Evolutionary conservation across 2,329 filamentous ascomycete genomes (phyloP).

Genomic region (Parascedosporium putredinis): DNA sequence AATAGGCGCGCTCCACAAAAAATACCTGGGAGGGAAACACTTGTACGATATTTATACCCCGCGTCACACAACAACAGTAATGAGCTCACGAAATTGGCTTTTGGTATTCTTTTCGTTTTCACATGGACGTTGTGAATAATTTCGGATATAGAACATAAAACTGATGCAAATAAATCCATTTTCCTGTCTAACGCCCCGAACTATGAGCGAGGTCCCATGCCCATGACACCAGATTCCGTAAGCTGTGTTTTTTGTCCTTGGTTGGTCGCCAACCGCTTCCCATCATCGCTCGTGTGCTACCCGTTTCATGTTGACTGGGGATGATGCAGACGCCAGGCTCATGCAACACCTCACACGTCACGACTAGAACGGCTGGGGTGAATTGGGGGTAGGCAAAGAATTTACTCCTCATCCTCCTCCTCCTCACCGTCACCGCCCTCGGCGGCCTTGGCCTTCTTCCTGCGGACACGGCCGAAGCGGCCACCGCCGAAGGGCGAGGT

Average conservation of each 20-base stretch:
- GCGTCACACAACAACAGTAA: neutral
- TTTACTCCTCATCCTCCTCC: conserved; percentile 71
- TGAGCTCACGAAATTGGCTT: neutral
- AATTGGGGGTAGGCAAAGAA: conserved; percentile 18
- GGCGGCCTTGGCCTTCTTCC: conserved; percentile 98
- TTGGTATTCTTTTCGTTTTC: neutral
- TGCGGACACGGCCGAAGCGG: conserved; percentile 91
- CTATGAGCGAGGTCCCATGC: conserved; percentile 6
- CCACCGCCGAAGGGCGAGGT: conserved; percentile 97
- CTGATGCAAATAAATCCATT: conserved; percentile 7
- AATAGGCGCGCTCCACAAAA: conserved; percentile 15
- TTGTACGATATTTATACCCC: neutral
- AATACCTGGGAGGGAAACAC: neutral
- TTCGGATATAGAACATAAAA: conserved; percentile 2
- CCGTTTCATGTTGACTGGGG: no score
- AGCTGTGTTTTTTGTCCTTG: neutral
- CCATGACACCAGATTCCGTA: conserved; percentile 7
- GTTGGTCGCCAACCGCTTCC: neutral
- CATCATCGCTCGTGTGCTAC: no score
- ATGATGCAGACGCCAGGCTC: no score
- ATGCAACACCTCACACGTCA: neutral
- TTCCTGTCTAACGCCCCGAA: conserved; percentile 9
- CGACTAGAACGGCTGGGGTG: no score
- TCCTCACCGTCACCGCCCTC: conserved; percentile 73
- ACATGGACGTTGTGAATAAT: neutral